Base-by-base conservation (phyloP, 2,329 filamentous ascomycete species). In the Ampelomyces quisqualis region DNA sequence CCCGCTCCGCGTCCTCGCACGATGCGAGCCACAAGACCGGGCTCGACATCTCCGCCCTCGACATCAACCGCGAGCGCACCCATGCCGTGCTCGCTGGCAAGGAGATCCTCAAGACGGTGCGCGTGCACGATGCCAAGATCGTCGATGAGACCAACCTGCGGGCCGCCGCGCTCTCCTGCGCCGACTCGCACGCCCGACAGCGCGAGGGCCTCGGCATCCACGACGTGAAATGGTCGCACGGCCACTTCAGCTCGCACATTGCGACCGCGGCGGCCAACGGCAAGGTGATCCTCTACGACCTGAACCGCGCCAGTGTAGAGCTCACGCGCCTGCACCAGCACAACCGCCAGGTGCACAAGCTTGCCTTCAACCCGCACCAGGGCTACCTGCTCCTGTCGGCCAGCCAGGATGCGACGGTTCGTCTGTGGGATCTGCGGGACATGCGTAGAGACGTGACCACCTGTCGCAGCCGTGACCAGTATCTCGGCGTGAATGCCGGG, bases 191-290 rank as follows among this genome's bases (percentile, higher is more conserved):
- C 15, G 67, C 69, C 15, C 73, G 77, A 28, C 72, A 79, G 59
- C 76, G 78, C 48, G 77, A 81, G 45, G 78, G 78, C 45, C 71
- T 84, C 48, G 78, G 79, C 38, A 79, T 82, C 50, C 79, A 79
- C 47, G 81, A 85, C 64, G 81, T 85, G 20, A 82, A 82, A 50
- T 85, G 81, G 81, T 83, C 81, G 36, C 80, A 82, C 67, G 77
- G 79, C 44, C 73, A 74, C 38, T 82, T 76, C 60, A 76, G 75
- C 53, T 75, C 77, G 45, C 77, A 77, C 53, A 80, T 85, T 49
- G 81, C 80, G 26, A 83, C 81, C 8, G 81, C 81, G 18, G 81
- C 79, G 17, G 77, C 77, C 37, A 84, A 82, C 67, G 81, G 81
- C 48, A 80, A 81, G 55, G 80, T 85, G 58, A 77, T 82, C 38